These are phyloP conservation scores for Polygonum aviculare DNA, from an alignment of 148 eudicot species.

Conservation along the genomic window DNA sequence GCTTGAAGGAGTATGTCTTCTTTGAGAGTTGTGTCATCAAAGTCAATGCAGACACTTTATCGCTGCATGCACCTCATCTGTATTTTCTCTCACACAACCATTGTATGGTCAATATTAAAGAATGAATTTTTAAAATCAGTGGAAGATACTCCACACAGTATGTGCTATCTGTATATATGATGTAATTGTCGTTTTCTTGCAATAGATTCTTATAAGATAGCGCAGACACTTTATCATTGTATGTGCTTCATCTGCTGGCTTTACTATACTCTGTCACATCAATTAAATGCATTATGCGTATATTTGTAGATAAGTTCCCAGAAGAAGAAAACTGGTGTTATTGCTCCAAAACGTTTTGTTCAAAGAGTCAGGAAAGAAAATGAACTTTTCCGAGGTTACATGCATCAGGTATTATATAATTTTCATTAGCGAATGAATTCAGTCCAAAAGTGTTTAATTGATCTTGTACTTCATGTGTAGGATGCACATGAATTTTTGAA, in stretches of 20 bases:
- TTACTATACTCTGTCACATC: not conserved
- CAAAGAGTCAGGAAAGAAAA: conserved; percentile 83
- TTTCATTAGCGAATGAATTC: not conserved
- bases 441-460: not conserved
- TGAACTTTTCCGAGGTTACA: conserved; percentile 82
- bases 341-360: conserved; percentile 95
- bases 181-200: not conserved
- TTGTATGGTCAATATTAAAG: not conserved
- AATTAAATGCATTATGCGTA: not conserved
- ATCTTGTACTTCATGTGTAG: conserved; percentile 20
- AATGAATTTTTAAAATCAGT: not conserved
- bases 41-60: not conserved
- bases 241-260: not conserved
- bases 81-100: not conserved
- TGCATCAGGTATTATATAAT: conserved; percentile 70
- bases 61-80: not conserved
- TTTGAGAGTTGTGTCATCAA: not conserved
- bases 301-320: conserved; percentile 61
- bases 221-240: not conserved
- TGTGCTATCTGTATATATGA: not conserved
- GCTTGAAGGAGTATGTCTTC: not conserved
- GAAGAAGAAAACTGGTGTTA: conserved; percentile 94
- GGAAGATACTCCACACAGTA: not conserved
- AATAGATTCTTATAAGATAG: not conserved
- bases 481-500: conserved; percentile 78